Percentiles rank a stretch among this genome's conserved stretches.
Evolutionary conservation across 2,329 filamentous ascomycete species (phyloP).

Genomic region (Amauroascus niger): DNA sequence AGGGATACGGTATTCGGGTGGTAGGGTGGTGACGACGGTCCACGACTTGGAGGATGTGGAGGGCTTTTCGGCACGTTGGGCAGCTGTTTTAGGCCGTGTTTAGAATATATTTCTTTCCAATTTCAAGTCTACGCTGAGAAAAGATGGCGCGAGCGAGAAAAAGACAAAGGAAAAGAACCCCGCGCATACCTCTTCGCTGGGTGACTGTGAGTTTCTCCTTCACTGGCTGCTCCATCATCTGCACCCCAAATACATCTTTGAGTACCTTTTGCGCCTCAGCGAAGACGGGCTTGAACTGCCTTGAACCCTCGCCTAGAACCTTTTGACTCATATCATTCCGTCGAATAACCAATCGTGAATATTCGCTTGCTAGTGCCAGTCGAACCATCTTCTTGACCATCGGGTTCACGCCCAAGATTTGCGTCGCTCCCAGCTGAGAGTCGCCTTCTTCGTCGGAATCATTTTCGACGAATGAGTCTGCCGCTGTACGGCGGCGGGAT

Average conservation of each 20-base stretch:
- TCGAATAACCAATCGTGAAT: constrained; percentile 48
- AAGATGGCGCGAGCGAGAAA: background rate
- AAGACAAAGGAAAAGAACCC: background rate
- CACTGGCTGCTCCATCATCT: constrained; percentile 71
- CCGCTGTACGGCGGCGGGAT: constrained; percentile 13
- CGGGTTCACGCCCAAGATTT: background rate
- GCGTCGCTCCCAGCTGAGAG: background rate
- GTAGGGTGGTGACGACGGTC: constrained; percentile 65
- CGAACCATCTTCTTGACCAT: constrained; percentile 55
- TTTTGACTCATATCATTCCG: constrained; percentile 50
- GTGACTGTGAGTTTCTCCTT: constrained; percentile 72
- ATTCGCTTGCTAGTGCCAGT: constrained; percentile 52
- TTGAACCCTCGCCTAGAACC: constrained; percentile 59
- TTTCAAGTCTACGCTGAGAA: background rate
- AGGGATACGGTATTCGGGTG: constrained; percentile 55
- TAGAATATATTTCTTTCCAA: background rate
- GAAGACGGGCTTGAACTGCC: constrained; percentile 69
- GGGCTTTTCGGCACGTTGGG: constrained; percentile 37
- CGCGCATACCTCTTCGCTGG: constrained; percentile 62
- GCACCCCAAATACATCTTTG: constrained; percentile 73
- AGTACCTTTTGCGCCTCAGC: constrained; percentile 64
- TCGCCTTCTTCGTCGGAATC: constrained; percentile 3
- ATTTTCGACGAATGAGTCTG: constrained; percentile 9
- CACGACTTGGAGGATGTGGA: constrained; percentile 56
- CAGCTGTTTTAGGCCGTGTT: constrained; percentile 30